Conservation (phyloP, 306 rosid species). For the Psophocarpus tetragonolobus region DNA sequence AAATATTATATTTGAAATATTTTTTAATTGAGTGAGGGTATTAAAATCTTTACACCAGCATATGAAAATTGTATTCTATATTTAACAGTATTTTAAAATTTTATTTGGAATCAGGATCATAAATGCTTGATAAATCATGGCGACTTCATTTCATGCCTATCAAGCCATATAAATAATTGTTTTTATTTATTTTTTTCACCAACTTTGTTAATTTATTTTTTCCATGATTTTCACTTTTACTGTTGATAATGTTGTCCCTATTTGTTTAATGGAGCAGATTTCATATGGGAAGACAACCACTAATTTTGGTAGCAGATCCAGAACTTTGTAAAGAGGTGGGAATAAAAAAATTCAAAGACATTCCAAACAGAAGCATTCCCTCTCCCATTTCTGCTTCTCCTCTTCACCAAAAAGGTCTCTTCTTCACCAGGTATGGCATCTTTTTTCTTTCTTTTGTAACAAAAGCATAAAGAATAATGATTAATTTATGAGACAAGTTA, state of each 20-base stretch:
- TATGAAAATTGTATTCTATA: not conserved
- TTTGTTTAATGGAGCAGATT: slow-evolving; percentile 55
- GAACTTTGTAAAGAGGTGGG: slow-evolving; percentile 96
- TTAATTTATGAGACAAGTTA: not conserved
- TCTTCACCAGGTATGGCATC: slow-evolving; percentile 70
- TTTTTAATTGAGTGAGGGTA: not conserved
- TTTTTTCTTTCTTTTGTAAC: not conserved
- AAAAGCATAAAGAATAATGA: not conserved
- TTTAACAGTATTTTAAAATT: not conserved
- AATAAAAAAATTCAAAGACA: slow-evolving; percentile 79
- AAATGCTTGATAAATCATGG: not conserved
- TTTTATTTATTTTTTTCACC: not conserved
- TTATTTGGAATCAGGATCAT: not conserved
- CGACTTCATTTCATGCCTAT: not conserved
- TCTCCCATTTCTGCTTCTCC: slow-evolving; percentile 94
- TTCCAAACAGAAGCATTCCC: slow-evolving; percentile 89
- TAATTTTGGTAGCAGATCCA: slow-evolving; percentile 78
- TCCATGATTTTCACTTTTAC: not conserved
- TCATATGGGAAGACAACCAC: slow-evolving; percentile 94
- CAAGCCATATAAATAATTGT: not conserved
- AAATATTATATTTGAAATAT: not conserved
- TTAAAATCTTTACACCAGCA: not conserved
- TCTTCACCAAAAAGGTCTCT: slow-evolving; percentile 92
- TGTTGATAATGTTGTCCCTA: not conserved
- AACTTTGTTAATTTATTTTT: not conserved